phyloP scores from a whole-genome alignment of 345 rosid species.

The Citrus glauca region DNA sequence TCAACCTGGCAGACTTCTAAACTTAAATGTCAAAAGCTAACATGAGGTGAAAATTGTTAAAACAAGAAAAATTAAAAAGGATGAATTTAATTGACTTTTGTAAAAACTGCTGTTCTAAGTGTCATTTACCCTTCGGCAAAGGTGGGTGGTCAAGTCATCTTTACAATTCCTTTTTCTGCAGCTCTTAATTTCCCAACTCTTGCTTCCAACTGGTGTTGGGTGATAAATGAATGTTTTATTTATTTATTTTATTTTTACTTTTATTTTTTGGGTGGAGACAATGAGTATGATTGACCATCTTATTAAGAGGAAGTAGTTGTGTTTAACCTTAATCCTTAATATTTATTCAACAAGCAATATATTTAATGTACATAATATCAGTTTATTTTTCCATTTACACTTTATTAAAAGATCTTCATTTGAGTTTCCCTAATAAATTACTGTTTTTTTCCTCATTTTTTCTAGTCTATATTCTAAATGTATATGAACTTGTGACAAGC shows the following conservation, averaged over 20 bases:
- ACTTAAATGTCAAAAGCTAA: not conserved
- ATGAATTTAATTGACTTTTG: not conserved
- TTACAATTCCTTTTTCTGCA: not conserved
- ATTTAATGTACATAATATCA: not conserved
- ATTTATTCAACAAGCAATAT: not conserved
- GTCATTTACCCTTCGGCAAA: not conserved
- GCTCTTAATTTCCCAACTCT: conserved; percentile 1
- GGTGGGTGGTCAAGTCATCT: conserved; percentile 5
- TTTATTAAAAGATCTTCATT: not conserved
- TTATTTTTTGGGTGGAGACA: not conserved
- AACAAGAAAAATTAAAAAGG: not conserved
- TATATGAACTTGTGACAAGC: not conserved
- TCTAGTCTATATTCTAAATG: not conserved
- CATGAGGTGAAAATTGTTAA: not conserved
- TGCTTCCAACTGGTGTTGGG: not conserved
- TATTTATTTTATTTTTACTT: not conserved
- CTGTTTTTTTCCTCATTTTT: not conserved
- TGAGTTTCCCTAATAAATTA: not conserved
- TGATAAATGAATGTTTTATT: not conserved
- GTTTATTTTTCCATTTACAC: not conserved
- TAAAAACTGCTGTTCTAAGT: not conserved
- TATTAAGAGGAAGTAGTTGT: conserved; percentile 4
- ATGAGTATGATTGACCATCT: not conserved
- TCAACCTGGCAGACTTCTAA: not conserved
- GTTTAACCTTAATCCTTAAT: not conserved